Percentiles rank a stretch among this genome's conserved stretches.
These are phyloP conservation scores for Hypoxylon sp. DNA, from an alignment of 2,329 filamentous ascomycete species.

Conservation along the genomic window DNA sequence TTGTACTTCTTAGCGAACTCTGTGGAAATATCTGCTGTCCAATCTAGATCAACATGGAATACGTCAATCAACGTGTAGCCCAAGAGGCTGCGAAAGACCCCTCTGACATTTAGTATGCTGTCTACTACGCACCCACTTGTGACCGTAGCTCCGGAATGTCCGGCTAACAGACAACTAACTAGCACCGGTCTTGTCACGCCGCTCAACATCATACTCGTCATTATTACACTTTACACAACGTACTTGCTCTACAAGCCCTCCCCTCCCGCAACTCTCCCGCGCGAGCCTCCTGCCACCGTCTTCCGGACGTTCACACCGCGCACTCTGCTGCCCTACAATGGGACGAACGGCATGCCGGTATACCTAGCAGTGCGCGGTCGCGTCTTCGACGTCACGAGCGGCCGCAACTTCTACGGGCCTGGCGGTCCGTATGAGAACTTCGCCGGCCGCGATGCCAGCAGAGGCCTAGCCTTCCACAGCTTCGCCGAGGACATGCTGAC, in stretches of 20 bases:
- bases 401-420: constrained; percentile 95
- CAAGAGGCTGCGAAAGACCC: constrained; percentile 65
- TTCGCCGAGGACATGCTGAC: constrained; percentile 98
- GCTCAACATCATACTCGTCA: constrained; percentile 73
- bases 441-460: constrained; percentile 89
- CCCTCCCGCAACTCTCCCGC: constrained; percentile 63
- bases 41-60: constrained; percentile 62
- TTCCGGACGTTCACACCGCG: constrained; percentile 81
- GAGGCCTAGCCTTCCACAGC: constrained; percentile 89
- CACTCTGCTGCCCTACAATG: constrained; percentile 89
- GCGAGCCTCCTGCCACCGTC: constrained; percentile 70
- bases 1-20: not conserved
- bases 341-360: constrained; percentile 79
- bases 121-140: constrained; percentile 8
- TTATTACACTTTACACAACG: constrained; percentile 69
- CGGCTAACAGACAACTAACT: constrained; percentile 34
- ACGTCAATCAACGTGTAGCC: constrained; percentile 69
- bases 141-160: constrained; percentile 19
- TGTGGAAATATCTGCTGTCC: not conserved
- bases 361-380: constrained; percentile 92
- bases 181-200: constrained; percentile 69
- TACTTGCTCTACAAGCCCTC: constrained; percentile 69
- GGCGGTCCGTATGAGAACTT: constrained; percentile 97
- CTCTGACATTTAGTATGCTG: constrained; percentile 54
- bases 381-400: constrained; percentile 90